A percentile compares a stretch with the other conserved stretches of the same genome.
Conservation (phyloP, 2,329 filamentous ascomycete species). For the Metarhizium album region DNA sequence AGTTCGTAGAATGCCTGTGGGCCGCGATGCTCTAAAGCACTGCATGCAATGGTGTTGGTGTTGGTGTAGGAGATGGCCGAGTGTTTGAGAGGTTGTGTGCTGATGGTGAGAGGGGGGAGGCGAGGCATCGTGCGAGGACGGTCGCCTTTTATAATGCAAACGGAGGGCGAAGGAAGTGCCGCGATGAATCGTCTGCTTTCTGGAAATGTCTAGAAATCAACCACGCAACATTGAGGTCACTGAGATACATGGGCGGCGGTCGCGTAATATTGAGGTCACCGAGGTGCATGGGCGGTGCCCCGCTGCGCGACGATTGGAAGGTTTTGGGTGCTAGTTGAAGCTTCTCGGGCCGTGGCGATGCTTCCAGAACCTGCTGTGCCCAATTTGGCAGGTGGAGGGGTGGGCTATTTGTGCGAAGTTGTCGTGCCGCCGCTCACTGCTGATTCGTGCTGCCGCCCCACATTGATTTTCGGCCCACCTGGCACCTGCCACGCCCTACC, state of each 20-base stretch:
- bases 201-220: background rate
- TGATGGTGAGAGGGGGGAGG: background rate
- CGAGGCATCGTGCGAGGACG: too few relatives aligned
- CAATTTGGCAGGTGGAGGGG: background rate
- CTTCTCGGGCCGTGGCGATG: background rate
- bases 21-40: constrained; percentile 14
- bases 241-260: background rate
- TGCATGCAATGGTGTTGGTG: constrained; percentile 9
- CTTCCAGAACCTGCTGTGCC: background rate
- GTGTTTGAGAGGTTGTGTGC: background rate
- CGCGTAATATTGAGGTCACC: background rate
- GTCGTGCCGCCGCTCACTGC: too few relatives aligned
- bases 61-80: too few relatives aligned
- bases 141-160: background rate
- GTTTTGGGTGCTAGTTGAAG: background rate
- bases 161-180: background rate
- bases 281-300: background rate
- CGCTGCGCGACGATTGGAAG: background rate
- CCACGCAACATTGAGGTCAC: background rate
- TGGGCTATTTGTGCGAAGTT: too few relatives aligned
- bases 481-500: too few relatives aligned
- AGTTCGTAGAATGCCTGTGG: constrained; percentile 13
- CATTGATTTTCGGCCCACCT: too few relatives aligned
- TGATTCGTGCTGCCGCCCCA: too few relatives aligned
- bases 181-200: background rate